Evolutionary conservation across 192 early-diverging fungal genomes (phyloP), one percentile per base, ranked within the genome.

Genomic region (Cladochytrium replicatum): DNA sequence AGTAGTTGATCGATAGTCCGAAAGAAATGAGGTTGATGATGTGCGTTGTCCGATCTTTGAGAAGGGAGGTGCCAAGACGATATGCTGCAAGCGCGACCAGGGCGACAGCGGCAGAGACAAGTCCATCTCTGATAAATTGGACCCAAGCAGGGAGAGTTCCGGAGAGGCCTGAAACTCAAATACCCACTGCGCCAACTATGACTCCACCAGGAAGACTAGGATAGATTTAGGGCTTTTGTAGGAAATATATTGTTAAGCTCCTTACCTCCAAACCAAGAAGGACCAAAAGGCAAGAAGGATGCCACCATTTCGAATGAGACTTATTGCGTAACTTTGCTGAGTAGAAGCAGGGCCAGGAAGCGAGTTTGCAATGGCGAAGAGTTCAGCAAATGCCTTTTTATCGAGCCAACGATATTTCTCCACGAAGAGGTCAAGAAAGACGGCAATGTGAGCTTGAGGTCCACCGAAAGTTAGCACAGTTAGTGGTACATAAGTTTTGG

Each of bases 311-410:
- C 60, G 55, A 6, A 73, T 59, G 6, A 73, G 29, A 0, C 60
- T 34, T 17, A 73, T 38, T 23, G 66, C 63, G 40, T 64, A 74
- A 27, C 54, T 55, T 5, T 72, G 56, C 15, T 73, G 56, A 19
- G 66, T 75, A 21, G 64, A 68, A 13, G 60, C 60, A 0, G 69
- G 64, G 0, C 83, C 83, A 9, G 83, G 83, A 0, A 83, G 52
- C 3, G 81, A 69, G 48, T 82, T 68, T 23, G 69, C 63, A 46
- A 83, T 76, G 5, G 71, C 70, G 57, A 82, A 81, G 28, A 83
- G 61, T 46, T 85, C 83, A 15, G 74, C 64, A 52, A 83, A 85
- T 32, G 68, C 63, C 13, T 57, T 52, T 15, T 68, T 76, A 4
- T 45, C 34, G 31, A 85, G 41, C 79, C 77, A 82, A 28, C 68